Conservation (phyloP, 768 basidiomycete species). For the Cytidiella melzeri region DNA sequence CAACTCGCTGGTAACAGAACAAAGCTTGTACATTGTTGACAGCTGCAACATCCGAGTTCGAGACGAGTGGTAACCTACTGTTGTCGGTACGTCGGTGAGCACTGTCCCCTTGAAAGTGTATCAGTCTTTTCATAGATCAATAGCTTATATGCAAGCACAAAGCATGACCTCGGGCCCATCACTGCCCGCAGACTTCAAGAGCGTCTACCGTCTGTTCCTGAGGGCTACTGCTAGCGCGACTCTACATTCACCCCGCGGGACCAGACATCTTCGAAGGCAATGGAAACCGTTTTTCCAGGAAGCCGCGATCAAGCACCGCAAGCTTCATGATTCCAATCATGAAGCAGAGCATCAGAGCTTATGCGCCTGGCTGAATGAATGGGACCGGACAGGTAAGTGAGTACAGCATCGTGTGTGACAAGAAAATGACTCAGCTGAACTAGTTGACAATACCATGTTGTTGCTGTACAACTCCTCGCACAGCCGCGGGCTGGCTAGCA, state of each 20-base stretch:
- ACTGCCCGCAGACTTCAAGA: slow-evolving; percentile 38
- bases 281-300: slow-evolving; percentile 52
- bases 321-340: slow-evolving; percentile 29
- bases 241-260: slow-evolving; percentile 41
- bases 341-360: slow-evolving; percentile 27
- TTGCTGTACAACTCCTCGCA: slow-evolving; percentile 56
- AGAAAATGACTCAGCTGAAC: slow-evolving; percentile 3
- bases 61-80: no score
- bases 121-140: no score
- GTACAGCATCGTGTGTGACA: background rate
- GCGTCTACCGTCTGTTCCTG: slow-evolving; percentile 55
- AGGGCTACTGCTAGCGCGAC: slow-evolving; percentile 53
- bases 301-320: slow-evolving; percentile 38
- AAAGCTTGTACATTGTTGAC: no score
- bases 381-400: slow-evolving; percentile 50
- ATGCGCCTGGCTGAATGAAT: slow-evolving; percentile 40
- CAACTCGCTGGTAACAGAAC: no score
- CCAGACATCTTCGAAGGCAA: slow-evolving; percentile 38
- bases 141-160: no score
- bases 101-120: no score
- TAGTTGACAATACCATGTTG: slow-evolving; percentile 66
- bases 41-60: no score
- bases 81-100: no score
- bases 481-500: slow-evolving; percentile 58
- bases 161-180: background rate